A percentile compares a stretch with the other conserved stretches of the same genome.
These are phyloP conservation scores for Mollisiaceae sp. DNA, from an alignment of 2,329 filamentous ascomycete genomes.

Conservation along the genomic window DNA sequence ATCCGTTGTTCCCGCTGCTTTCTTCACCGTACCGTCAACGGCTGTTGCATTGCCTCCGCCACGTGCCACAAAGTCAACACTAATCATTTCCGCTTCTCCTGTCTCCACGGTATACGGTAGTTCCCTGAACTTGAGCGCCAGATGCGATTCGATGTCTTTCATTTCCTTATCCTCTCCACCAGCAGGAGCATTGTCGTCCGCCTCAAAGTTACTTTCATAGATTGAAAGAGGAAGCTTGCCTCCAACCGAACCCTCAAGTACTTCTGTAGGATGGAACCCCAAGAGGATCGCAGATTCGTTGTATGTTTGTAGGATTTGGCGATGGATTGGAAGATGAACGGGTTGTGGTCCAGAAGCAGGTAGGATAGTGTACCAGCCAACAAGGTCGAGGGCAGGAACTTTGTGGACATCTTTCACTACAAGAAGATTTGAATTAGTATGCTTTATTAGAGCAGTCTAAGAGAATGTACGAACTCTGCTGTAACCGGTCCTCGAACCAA, in stretches of 20 bases:
- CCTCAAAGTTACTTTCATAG: slow-evolving; percentile 84
- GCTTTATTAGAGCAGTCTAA: not conserved
- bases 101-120: slow-evolving; percentile 89
- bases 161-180: slow-evolving; percentile 73
- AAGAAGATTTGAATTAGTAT: slow-evolving; percentile 16
- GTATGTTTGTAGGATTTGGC: slow-evolving; percentile 72
- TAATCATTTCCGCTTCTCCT: slow-evolving; percentile 96
- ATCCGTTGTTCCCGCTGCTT: slow-evolving; percentile 19
- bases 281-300: slow-evolving; percentile 88
- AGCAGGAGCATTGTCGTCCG: slow-evolving; percentile 58
- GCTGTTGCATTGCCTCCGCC: slow-evolving; percentile 81
- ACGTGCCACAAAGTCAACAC: slow-evolving; percentile 89
- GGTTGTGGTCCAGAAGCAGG: slow-evolving; percentile 72
- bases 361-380: slow-evolving; percentile 90
- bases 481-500: slow-evolving; percentile 79
- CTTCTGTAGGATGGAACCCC: slow-evolving; percentile 77
- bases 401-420: slow-evolving; percentile 90
- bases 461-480: slow-evolving; percentile 73
- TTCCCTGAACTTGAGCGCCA: slow-evolving; percentile 78
- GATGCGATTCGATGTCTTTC: slow-evolving; percentile 62
- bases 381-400: slow-evolving; percentile 78
- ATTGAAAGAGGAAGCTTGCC: slow-evolving; percentile 88
- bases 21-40: slow-evolving; percentile 45
- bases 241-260: slow-evolving; percentile 61
- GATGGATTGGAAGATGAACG: slow-evolving; percentile 74